These are phyloP conservation scores for Boletus edulis DNA, from an alignment of 768 basidiomycete genomes.

Conservation along the genomic window DNA sequence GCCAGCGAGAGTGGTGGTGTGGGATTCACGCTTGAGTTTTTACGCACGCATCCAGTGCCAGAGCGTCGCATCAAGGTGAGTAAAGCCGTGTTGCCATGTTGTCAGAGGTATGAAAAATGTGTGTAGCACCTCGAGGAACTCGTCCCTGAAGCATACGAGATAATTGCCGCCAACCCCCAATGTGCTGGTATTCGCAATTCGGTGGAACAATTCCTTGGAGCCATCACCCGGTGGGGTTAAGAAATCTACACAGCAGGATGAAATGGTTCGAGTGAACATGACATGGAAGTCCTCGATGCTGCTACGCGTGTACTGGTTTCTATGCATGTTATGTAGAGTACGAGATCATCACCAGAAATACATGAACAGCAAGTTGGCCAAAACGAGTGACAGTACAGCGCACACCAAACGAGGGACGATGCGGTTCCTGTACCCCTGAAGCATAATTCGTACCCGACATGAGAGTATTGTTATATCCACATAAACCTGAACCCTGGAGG, in stretches of 20 bases:
- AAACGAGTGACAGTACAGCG: slow-evolving; percentile 8
- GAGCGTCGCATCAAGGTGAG: slow-evolving; percentile 69
- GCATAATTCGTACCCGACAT: background rate
- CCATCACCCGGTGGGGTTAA: slow-evolving; percentile 15
- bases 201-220: slow-evolving; percentile 22
- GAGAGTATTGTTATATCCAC: slow-evolving; percentile 20
- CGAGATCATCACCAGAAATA: background rate
- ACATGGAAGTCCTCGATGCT: background rate
- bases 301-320: background rate
- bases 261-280: background rate
- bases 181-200: slow-evolving; percentile 44
- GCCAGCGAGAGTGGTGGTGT: slow-evolving; percentile 44
- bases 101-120: background rate
- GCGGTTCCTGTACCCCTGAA: slow-evolving; percentile 5
- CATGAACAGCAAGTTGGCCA: slow-evolving; percentile 3
- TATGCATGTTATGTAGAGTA: background rate
- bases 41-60: slow-evolving; percentile 80
- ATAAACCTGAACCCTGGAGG: slow-evolving; percentile 38
- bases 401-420: background rate
- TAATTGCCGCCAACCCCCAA: slow-evolving; percentile 53
- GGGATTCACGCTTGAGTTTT: slow-evolving; percentile 48
- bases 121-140: slow-evolving; percentile 49
- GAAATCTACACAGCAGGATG: background rate
- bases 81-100: background rate
- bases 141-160: slow-evolving; percentile 56